phyloP scores from a whole-genome alignment of 768 basidiomycete species.

The Lentinula guzmanii region DNA sequence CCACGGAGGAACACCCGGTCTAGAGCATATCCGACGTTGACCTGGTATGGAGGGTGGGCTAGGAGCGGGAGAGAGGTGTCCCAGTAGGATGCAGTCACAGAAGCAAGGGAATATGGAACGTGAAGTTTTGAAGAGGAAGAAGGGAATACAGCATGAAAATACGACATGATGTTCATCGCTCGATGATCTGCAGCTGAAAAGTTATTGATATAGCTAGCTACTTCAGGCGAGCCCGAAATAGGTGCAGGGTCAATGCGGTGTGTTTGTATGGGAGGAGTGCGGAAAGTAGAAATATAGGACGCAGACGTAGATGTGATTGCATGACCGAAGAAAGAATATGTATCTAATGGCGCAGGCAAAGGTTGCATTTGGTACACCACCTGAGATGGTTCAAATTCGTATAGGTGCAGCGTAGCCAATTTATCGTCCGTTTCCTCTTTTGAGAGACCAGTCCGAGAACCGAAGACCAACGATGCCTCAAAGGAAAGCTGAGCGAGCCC shows the following conservation, averaged over 20 bases:
- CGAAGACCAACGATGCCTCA: neutral
- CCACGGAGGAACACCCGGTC: slow-evolving; percentile 54
- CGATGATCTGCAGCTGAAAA: slow-evolving; percentile 66
- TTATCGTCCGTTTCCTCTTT: neutral
- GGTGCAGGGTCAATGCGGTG: neutral
- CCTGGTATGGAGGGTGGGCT: slow-evolving; percentile 64
- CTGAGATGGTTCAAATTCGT: neutral
- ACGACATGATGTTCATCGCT: slow-evolving; percentile 64
- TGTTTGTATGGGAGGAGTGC: neutral
- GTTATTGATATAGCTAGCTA: slow-evolving; percentile 25
- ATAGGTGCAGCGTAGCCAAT: neutral
- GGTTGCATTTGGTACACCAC: neutral
- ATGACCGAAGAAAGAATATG: neutral
- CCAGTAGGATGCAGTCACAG: slow-evolving; percentile 47
- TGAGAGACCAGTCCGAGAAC: neutral
- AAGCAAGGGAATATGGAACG: neutral
- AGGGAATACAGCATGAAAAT: slow-evolving; percentile 55
- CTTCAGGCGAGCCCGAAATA: neutral
- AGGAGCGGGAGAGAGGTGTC: slow-evolving; percentile 62
- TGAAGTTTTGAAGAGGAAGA: slow-evolving; percentile 10
- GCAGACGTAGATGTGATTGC: neutral
- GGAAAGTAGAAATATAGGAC: neutral
- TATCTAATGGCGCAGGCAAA: neutral
- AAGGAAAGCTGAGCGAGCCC: neutral
- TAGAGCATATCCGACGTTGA: slow-evolving; percentile 51